Evolutionary conservation across 2,329 filamentous ascomycete species (phyloP).

Genomic region (Cordyceps tenuipes): DNA sequence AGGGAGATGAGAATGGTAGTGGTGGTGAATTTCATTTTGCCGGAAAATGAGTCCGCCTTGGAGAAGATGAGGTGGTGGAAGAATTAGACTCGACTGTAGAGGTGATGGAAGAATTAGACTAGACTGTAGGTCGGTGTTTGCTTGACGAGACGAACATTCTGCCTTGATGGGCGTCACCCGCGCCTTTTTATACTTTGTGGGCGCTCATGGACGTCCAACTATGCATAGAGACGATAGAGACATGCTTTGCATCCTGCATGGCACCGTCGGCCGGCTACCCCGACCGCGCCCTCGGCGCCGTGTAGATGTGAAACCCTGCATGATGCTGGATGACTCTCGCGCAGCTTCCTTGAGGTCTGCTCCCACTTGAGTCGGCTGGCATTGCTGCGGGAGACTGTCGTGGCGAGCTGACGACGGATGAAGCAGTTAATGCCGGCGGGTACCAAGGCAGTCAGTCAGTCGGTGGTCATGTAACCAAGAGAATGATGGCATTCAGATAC

Average conservation of each 20-base stretch:
- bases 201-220: no score
- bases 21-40: conserved; percentile 10
- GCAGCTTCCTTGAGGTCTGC: not conserved
- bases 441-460: no score
- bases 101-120: no score
- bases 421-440: not conserved
- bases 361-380: not conserved
- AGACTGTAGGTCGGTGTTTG: not conserved
- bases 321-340: not conserved
- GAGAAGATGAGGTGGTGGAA: not conserved
- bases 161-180: no score
- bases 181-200: no score
- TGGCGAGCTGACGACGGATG: not conserved
- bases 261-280: not conserved
- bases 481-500: no score
- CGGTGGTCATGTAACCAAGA: no score
- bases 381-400: not conserved
- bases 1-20: conserved; percentile 2
- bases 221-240: no score
- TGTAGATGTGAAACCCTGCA: not conserved
- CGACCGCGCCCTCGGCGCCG: not conserved
- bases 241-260: not conserved
- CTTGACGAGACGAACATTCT: not conserved
- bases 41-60: not conserved
- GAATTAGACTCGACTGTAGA: no score